These are phyloP conservation scores for Pythium phragmiticola DNA, from an alignment of 352 stramenopile genomes.

Conservation along the genomic window DNA sequence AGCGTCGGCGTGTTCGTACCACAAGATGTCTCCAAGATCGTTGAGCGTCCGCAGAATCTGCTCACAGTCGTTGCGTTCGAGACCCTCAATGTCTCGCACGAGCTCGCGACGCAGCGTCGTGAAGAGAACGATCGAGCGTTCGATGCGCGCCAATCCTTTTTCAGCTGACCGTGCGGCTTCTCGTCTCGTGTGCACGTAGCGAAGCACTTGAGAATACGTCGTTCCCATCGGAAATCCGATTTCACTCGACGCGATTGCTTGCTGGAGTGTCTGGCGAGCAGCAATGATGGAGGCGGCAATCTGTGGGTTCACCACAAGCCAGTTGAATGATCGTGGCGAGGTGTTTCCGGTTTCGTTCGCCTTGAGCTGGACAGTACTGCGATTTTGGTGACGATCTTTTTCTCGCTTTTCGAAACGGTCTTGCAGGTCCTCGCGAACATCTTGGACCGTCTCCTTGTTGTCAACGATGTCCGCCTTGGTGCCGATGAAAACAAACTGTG, in stretches of 20 bases:
- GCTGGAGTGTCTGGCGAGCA: not conserved
- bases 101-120: too few relatives aligned
- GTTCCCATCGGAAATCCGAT: not conserved
- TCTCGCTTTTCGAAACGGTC: not conserved
- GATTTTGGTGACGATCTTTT: too few relatives aligned
- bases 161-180: not conserved
- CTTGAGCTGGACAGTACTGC: too few relatives aligned
- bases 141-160: too few relatives aligned
- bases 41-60: too few relatives aligned
- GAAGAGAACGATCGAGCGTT: too few relatives aligned
- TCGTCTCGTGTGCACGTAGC: not conserved
- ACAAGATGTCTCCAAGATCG: too few relatives aligned
- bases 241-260: not conserved
- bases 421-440: not conserved
- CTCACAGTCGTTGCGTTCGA: too few relatives aligned
- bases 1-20: too few relatives aligned
- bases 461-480: not conserved
- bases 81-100: too few relatives aligned
- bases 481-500: not conserved
- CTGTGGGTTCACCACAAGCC: not conserved
- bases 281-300: not conserved
- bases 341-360: not conserved
- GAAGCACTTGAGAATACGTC: not conserved
- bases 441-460: not conserved
- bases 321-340: not conserved